Evolutionary conservation across 148 eudicot species (phyloP).

Genomic region (Linanthus parryae): DNA sequence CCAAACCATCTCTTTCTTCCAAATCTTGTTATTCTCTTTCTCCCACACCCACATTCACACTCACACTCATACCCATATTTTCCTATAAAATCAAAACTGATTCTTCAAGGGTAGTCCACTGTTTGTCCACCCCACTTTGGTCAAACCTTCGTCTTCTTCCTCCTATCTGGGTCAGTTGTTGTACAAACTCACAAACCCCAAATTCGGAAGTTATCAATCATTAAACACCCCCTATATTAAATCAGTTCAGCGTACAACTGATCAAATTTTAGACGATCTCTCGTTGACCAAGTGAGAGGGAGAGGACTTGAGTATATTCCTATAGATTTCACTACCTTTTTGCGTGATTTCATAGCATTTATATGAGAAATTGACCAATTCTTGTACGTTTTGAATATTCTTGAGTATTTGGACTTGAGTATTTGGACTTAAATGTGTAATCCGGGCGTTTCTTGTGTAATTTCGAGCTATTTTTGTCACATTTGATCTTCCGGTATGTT

Average conservation of each 20-base stretch:
- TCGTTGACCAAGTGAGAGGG: constrained; percentile 10
- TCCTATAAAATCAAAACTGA: not conserved
- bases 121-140: not conserved
- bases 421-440: too few relatives aligned
- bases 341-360: too few relatives aligned
- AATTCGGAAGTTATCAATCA: too few relatives aligned
- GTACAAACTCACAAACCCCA: not conserved
- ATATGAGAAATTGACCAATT: too few relatives aligned
- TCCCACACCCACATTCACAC: not conserved
- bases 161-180: not conserved
- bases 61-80: not conserved
- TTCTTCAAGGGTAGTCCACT: not conserved
- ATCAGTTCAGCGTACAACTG: constrained; percentile 4
- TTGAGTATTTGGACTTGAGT: too few relatives aligned
- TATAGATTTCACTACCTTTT: too few relatives aligned
- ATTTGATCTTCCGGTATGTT: too few relatives aligned
- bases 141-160: too few relatives aligned
- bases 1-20: constrained; percentile 32
- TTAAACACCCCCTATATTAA: not conserved
- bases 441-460: too few relatives aligned
- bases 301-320: too few relatives aligned
- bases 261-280: constrained; percentile 1
- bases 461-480: too few relatives aligned
- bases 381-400: too few relatives aligned
- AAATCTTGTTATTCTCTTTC: constrained; percentile 6